Base-by-base conservation (phyloP, 2,329 filamentous ascomycete genomes). In the Cladosporium velox region DNA sequence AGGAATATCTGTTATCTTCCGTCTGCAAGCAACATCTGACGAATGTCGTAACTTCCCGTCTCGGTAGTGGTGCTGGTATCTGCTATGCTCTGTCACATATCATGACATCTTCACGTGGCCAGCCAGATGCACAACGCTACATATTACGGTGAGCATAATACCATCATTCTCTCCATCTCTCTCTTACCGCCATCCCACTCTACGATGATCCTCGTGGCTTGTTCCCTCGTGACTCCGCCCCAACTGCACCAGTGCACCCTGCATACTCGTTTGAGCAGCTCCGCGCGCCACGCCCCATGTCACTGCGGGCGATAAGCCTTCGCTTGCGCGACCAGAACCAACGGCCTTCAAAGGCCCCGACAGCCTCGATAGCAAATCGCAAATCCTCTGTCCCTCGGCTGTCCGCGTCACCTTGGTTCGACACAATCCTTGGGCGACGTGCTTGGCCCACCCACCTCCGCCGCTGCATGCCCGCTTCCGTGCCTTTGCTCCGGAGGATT, bases 221-320 rank as follows among this genome's bases (percentile, higher is more conserved):
- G 26, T 6, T 8, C 11, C 52, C 52, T 55, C 52, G 52, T 55
- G 52, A 55, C 28, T 55, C 32, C 18, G 52, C 52, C 41, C n/a
- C 41, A 35, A 4, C 4, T 30, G 32, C 11, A 34, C 24, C 21
- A n/a, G 4, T 18, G 49, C 7, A 44, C 49, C 55, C 55, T 58
- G 34, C 55, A 58, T 58, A 15, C 55, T 58, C 55, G 26, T 60
- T 49, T 28, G 55, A 26, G 35, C 58, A 60, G 15, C 58, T 60
- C 58, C 58, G 58, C 58, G 32, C 58, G 58, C 58, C 58, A 59
- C 58, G n/a, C 58, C 58, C 54, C 54, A 58, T 38, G 30, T 32
- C 54, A 28, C 34, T 18, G 55, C 30, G n/a, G 12, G 32, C 55
- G 55, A 58, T 58, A 58, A 58, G 55, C 34, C 55, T 38, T 60